Percentiles rank a stretch among this genome's conserved stretches.
These are phyloP conservation scores for Plantago elongata DNA, from an alignment of 257 asterid genomes.

Conservation along the genomic window DNA sequence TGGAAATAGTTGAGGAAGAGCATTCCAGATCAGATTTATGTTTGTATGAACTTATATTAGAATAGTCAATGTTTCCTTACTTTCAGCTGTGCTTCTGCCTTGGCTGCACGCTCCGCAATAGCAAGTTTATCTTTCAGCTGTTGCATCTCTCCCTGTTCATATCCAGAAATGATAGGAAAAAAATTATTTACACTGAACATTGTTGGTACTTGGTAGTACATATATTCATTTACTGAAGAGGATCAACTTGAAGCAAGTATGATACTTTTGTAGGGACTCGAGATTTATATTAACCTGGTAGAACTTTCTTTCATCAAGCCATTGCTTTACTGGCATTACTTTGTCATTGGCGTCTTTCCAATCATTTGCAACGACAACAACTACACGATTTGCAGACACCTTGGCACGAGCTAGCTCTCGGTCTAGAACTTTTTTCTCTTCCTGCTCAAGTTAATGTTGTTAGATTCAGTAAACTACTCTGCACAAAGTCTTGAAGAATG, in stretches of 20 bases:
- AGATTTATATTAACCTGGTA: conserved; percentile 47
- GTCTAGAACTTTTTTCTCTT: conserved; percentile 77
- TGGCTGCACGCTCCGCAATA: conserved; percentile 77
- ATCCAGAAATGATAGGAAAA: conserved; percentile 10
- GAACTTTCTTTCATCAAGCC: conserved; percentile 95
- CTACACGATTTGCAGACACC: conserved; percentile 92
- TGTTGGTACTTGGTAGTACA: neutral
- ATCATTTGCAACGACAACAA: conserved; percentile 90
- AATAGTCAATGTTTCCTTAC: conserved; percentile 33
- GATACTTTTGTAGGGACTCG: too few species aligned
- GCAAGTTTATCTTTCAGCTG: conserved; percentile 76
- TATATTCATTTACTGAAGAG: conserved; percentile 1
- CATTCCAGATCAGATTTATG: conserved; percentile 4
- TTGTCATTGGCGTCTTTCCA: conserved; percentile 95
- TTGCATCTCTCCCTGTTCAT: conserved; percentile 66
- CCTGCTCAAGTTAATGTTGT: conserved; percentile 43
- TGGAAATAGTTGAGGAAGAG: conserved; percentile 27
- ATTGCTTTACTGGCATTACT: conserved; percentile 98
- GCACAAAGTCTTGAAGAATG: neutral
- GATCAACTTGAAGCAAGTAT: too few species aligned
- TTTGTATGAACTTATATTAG: conserved; percentile 9
- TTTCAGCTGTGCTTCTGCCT: conserved; percentile 75
- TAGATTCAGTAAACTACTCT: conserved; percentile 10
- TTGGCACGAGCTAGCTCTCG: conserved; percentile 95
- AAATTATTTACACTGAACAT: neutral